A percentile compares a stretch with the other conserved stretches of the same genome.
Conservation (phyloP, 2,329 filamentous ascomycete genomes). For the Leptographium wingfieldii region DNA sequence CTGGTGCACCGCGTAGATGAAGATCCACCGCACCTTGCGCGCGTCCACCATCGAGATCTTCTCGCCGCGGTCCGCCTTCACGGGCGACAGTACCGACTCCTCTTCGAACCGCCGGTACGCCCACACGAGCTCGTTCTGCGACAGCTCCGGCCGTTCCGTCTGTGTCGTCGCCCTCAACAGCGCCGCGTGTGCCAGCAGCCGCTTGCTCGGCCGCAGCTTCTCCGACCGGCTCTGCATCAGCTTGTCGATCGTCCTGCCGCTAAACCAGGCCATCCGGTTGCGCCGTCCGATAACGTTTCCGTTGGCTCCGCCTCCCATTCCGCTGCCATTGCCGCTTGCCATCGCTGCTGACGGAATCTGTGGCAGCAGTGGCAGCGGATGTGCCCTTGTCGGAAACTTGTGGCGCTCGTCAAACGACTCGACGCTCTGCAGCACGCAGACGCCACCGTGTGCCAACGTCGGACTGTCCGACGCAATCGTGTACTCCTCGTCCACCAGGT, state of each 20-base stretch:
- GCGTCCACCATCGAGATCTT: conserved; percentile 51
- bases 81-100: conserved; percentile 34
- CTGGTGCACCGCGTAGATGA: conserved; percentile 63
- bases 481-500: conserved; percentile 52
- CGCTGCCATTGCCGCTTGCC: background rate
- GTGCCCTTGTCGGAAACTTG: conserved; percentile 43
- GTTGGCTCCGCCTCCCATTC: conserved; percentile 3
- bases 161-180: conserved; percentile 36
- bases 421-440: conserved; percentile 58
- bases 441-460: conserved; percentile 47
- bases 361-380: conserved; percentile 58
- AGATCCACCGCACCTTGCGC: conserved; percentile 65
- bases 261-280: conserved; percentile 29
- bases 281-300: conserved; percentile 12
- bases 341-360: conserved; percentile 14
- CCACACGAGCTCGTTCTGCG: conserved; percentile 45
- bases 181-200: conserved; percentile 39
- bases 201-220: conserved; percentile 33
- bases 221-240: conserved; percentile 14
- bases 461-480: conserved; percentile 36
- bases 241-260: conserved; percentile 14
- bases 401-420: conserved; percentile 52
- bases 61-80: conserved; percentile 41
- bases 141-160: conserved; percentile 17
- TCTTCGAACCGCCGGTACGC: conserved; percentile 62